Conservation (phyloP, 495 filamentous ascomycete genomes). For the Neurospora sp. region DNA sequence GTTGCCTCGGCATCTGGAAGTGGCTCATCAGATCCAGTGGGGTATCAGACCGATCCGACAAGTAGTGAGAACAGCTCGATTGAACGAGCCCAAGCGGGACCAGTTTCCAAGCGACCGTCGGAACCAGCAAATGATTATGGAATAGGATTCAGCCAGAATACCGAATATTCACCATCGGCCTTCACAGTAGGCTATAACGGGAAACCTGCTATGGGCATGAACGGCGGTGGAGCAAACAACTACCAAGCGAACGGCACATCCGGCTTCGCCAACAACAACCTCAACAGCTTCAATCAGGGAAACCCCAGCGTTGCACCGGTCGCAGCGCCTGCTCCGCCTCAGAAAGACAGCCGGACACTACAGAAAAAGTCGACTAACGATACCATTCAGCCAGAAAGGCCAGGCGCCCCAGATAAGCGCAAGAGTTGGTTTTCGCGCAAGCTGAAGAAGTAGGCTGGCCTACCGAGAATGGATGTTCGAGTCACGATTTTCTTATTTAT, state of each 20-base stretch:
- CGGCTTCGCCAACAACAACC: conserved; percentile 2
- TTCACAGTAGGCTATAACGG: conserved; percentile 22
- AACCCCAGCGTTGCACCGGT: conserved; percentile 1
- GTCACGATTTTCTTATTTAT: not conserved
- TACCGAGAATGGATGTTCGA: not conserved
- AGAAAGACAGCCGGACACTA: conserved; percentile 25
- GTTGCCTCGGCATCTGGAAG: conserved; percentile 63
- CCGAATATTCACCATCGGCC: conserved; percentile 24
- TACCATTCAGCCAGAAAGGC: conserved; percentile 20
- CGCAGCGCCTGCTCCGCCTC: conserved; percentile 26
- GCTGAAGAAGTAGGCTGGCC: not conserved
- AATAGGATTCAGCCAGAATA: conserved; percentile 32
- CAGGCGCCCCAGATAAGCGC: conserved; percentile 53
- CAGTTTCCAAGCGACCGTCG: conserved; percentile 30
- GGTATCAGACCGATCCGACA: conserved; percentile 74
- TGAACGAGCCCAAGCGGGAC: conserved; percentile 55
- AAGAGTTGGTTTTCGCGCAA: conserved; percentile 78
- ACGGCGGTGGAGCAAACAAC: conserved; percentile 1
- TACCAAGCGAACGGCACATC: conserved; percentile 3
- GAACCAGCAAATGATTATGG: conserved; percentile 38
- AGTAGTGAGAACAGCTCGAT: conserved; percentile 87
- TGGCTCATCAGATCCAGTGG: conserved; percentile 59
- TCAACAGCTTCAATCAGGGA: not conserved
- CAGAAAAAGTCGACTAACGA: conserved; percentile 24
- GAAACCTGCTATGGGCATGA: not conserved